Base-by-base conservation (phyloP, 2,329 filamentous ascomycete genomes). In the Diaporthe helianthi region DNA sequence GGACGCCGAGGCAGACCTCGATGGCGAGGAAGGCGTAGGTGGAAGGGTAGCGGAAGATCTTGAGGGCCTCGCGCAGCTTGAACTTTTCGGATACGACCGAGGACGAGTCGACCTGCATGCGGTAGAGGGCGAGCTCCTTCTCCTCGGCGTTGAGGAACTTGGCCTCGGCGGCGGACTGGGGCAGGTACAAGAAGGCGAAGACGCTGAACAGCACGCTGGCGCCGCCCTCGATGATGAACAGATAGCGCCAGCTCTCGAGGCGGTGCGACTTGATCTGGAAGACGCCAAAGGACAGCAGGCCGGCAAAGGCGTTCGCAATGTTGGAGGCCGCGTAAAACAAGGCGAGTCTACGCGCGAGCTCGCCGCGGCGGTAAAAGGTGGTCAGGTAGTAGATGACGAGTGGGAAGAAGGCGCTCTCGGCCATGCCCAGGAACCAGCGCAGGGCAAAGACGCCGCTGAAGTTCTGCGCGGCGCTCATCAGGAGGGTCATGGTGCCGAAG, bases 41-140 rank as follows among this genome's bases (percentile, higher is more conserved):
- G 3, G 81, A 81, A 2, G 85, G 85, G 54, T 83, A 77, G 55
- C 74, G 80, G 76, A 89, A 87, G 72, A 89, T 83, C 63, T 81
- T 79, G 22, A 88, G 78, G 0, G 85, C 80, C 3, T 88, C 85
- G 22, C 76, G 78, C 29, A 88, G 77, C 72, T 82, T 80, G 75
- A 88, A 86, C 70, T 83, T 76, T 74, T 88, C 85, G 46, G 83
- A 81, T 31, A 88, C 86, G 19, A 83, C 81, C 0, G 90, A 88
- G 2, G 90, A 93, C 8, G 88, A 91, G 76, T 95, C 92, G 64
- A 93, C 85, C 72, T 91, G 90, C 72, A 94, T 92, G n/a, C 92
- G 89, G 74, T 89, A 87, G 74, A 88, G 90, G 4, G 92, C 92
- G 0, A 94, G 84, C 10, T 83, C 81, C 75, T 89, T 90, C 76